Evolutionary conservation across 768 basidiomycete genomes (phyloP), one percentile per base, ranked within the genome.

Genomic region (Mycena albidolilacea): DNA sequence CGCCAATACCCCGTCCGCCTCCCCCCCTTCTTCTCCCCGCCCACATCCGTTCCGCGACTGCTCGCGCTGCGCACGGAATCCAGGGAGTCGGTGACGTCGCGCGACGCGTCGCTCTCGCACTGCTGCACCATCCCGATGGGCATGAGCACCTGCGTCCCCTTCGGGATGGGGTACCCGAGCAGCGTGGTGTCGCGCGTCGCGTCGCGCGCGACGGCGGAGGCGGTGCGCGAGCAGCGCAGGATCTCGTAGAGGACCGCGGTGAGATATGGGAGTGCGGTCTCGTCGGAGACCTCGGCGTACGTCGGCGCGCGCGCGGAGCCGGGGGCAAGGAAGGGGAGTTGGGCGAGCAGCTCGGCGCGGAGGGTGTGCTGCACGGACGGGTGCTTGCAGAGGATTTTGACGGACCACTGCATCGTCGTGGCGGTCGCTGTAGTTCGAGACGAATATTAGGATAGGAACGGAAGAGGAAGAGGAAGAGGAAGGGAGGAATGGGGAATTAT

Each of bases 211-310:
- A 65, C 41, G 23, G 54, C 70, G 10, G 70, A 23, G 3, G 70
- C 70, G n/a, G 64, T 71, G 37, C 70, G 50, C 55, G 63, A 66
- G 41, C 62, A 62, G 41, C 70, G 70, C 21, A 71, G 57, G 10
- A 72, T 43, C 39, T 67, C 66, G 66, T 67, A 23, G 8, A 67
- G n/a, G 15, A 67, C 66, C 35, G 66, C 66, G 23, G n/a, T 14
- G 23, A 67, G 66, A 17, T 67, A 67, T 7, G 66, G 66, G 41
- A 60, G 23, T 3, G 44, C 44, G 38, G 57, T 9, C 35, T 67
- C 54, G 30, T 67, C 66, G 7, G 55, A 57, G 19, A 67, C 30
- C 58, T 67, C 66, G 12, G 66, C 17, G 35, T n/a, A 60, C 21
- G 41, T 67, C 9, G 66, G 66, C 19, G 66, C 23, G 23, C 66